A percentile compares a stretch with the other conserved stretches of the same genome.
Conservation (phyloP, 208 protist genomes). For the Trypanosoma rangeli region DNA sequence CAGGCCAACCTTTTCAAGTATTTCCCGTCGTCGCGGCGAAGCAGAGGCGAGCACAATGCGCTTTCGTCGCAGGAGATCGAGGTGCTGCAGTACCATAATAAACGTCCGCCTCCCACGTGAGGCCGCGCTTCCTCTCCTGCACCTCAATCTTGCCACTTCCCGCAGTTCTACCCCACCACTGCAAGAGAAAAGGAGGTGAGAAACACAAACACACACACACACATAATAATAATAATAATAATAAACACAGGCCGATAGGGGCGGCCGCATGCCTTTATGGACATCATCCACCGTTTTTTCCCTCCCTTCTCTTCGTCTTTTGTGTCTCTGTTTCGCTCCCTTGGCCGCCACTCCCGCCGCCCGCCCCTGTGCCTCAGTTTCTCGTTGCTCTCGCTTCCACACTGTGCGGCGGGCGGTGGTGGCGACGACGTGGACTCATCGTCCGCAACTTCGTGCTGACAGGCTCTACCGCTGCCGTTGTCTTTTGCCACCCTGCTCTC, state of each 20-base stretch:
- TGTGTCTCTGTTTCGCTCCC: neutral
- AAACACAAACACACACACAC: neutral
- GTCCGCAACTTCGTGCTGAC: neutral
- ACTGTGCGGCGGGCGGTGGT: neutral
- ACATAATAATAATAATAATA: neutral
- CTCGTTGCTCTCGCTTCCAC: neutral
- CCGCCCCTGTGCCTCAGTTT: neutral
- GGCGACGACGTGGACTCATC: neutral
- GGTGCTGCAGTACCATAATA: slow-evolving; percentile 34
- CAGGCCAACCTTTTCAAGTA: slow-evolving; percentile 34
- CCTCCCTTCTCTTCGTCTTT: neutral
- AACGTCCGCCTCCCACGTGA: neutral
- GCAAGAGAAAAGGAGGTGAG: neutral
- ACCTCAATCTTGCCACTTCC: neutral
- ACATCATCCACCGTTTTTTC: neutral
- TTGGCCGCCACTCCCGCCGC: neutral
- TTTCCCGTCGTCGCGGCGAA: slow-evolving; percentile 35
- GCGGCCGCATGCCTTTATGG: neutral
- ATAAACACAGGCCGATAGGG: neutral
- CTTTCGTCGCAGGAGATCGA: slow-evolving; percentile 29
- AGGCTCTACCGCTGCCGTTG: neutral
- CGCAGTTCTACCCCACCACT: neutral
- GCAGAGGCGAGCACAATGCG: slow-evolving; percentile 42
- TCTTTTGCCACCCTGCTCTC: neutral
- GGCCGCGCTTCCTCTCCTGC: neutral